phyloP scores from a whole-genome alignment of 2,329 filamentous ascomycete genomes.

The Cladophialophora immunda region DNA sequence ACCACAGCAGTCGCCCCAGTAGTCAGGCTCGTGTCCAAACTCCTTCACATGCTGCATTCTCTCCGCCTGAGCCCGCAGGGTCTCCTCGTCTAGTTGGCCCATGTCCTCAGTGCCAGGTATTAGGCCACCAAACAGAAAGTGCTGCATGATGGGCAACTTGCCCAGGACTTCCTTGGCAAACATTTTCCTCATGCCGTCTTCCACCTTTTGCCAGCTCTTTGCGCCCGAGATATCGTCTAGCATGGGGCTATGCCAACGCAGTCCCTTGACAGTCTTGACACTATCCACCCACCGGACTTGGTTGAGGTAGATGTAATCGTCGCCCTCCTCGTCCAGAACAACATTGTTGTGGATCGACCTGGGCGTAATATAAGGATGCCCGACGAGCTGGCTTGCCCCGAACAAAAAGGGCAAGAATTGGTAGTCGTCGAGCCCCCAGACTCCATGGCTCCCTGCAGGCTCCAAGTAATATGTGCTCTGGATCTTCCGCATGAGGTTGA shows the following conservation, averaged over 20 bases:
- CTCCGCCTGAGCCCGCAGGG: slow-evolving; percentile 52
- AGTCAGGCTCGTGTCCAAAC: slow-evolving; percentile 62
- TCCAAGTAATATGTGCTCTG: slow-evolving; percentile 96
- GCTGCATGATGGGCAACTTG: slow-evolving; percentile 97
- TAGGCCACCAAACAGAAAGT: slow-evolving; percentile 91
- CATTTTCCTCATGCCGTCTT: slow-evolving; percentile 96
- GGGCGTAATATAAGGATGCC: slow-evolving; percentile 82
- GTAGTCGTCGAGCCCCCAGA: slow-evolving; percentile 98
- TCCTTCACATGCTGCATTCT: slow-evolving; percentile 75
- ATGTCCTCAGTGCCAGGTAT: slow-evolving; percentile 83
- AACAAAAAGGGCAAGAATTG: slow-evolving; percentile 97
- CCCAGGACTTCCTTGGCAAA: slow-evolving; percentile 90
- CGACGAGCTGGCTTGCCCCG: slow-evolving; percentile 85
- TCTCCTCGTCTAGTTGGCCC: slow-evolving; percentile 67
- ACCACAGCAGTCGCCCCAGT: slow-evolving; percentile 96
- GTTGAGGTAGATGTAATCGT: slow-evolving; percentile 88
- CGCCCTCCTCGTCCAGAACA: slow-evolving; percentile 83
- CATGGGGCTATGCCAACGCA: slow-evolving; percentile 98
- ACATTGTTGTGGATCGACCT: slow-evolving; percentile 86
- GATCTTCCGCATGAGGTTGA: slow-evolving; percentile 83
- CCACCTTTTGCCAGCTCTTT: slow-evolving; percentile 90
- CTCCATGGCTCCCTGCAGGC: slow-evolving; percentile 93
- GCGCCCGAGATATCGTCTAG: slow-evolving; percentile 94
- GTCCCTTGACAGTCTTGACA: slow-evolving; percentile 92
- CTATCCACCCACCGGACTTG: slow-evolving; percentile 95